Evolutionary conservation across 495 filamentous ascomycete species (phyloP).

Genomic region (Clohesyomyces aquaticus): DNA sequence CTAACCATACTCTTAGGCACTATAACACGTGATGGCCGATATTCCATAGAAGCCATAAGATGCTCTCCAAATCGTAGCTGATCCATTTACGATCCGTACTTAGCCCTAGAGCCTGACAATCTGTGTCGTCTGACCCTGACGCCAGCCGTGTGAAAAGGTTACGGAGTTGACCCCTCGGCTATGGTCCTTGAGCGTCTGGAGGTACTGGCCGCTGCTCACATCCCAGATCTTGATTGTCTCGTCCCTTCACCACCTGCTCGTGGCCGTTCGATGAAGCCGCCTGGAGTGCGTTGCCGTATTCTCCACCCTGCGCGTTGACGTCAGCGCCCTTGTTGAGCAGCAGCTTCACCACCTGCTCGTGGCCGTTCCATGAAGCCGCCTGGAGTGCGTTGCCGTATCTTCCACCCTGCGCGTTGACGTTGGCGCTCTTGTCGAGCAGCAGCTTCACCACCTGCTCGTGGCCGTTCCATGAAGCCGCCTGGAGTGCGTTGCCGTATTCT

Average conservation of each 20-base stretch:
- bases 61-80: constrained; percentile 1
- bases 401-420: too few relatives aligned
- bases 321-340: too few relatives aligned
- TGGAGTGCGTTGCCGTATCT: too few relatives aligned
- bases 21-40: neutral
- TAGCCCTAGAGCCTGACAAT: neutral
- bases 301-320: too few relatives aligned
- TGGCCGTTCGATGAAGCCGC: too few relatives aligned
- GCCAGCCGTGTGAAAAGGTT: constrained; percentile 4
- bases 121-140: constrained; percentile 4
- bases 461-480: too few relatives aligned
- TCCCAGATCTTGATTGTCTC: constrained; percentile 2
- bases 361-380: too few relatives aligned
- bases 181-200: constrained; percentile 21
- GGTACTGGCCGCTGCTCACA: constrained; percentile 4
- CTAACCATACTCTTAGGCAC: neutral
- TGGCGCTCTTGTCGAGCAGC: too few relatives aligned
- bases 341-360: too few relatives aligned
- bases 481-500: too few relatives aligned
- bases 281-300: too few relatives aligned
- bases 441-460: too few relatives aligned
- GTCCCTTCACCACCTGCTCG: neutral
- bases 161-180: constrained; percentile 4
- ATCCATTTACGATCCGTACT: constrained; percentile 5
- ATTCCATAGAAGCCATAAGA: neutral